Conservation (phyloP, 1,284 basidiomycete species). For the Tremellales sp. region DNA sequence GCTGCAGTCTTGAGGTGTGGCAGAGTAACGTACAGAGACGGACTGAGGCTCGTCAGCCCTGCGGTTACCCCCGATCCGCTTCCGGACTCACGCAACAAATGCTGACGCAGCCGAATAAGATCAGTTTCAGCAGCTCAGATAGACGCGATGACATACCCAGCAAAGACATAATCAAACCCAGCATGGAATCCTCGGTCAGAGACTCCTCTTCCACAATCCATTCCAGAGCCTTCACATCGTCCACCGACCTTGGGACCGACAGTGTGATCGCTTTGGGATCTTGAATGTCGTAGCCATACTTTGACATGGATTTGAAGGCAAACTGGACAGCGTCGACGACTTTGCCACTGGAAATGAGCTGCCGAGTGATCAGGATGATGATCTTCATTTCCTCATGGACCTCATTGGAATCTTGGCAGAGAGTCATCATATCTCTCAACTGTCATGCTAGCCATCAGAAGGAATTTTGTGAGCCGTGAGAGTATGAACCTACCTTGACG, state of each 20-base stretch:
- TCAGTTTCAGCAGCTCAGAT: constrained; percentile 1
- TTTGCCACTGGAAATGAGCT: constrained; percentile 18
- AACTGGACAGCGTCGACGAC: neutral
- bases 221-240: constrained; percentile 18
- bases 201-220: constrained; percentile 1
- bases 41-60: neutral
- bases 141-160: constrained; percentile 12
- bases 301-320: constrained; percentile 13
- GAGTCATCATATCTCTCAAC: too few species aligned
- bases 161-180: constrained; percentile 21
- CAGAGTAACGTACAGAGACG: constrained; percentile 25
- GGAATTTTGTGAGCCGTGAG: too few species aligned
- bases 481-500: constrained; percentile 18
- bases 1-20: constrained; percentile 10
- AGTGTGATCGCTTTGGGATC: constrained; percentile 8
- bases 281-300: constrained; percentile 22
- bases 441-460: too few species aligned
- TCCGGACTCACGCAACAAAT: constrained; percentile 21
- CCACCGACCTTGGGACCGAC: constrained; percentile 9
- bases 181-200: constrained; percentile 12
- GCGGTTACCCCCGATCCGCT: neutral
- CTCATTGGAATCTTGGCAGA: too few species aligned
- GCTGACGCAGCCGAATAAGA: too few species aligned
- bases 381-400: constrained; percentile 26
- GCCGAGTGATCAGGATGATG: constrained; percentile 18